Percentiles rank a stretch among this genome's conserved stretches.
Evolutionary conservation across 2,329 filamentous ascomycete genomes (phyloP).

Genomic region (Aspergillus udagawae): DNA sequence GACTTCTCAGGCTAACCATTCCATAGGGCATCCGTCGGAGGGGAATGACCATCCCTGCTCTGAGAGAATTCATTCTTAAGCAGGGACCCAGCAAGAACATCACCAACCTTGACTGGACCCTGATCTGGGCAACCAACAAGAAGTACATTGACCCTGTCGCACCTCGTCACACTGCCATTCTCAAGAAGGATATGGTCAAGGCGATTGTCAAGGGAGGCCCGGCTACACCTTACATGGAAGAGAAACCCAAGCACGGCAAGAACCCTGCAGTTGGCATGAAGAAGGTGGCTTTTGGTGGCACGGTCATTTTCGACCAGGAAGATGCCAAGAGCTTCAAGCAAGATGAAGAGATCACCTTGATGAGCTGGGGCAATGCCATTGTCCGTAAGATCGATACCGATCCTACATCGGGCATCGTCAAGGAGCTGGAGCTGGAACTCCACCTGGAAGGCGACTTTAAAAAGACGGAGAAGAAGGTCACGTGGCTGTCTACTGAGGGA

Average conservation of each 20-base stretch:
- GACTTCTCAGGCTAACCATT: neutral
- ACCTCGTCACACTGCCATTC: conserved; percentile 69
- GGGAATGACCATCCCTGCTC: conserved; percentile 47
- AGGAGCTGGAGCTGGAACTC: conserved; percentile 73
- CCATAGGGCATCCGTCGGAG: conserved; percentile 42
- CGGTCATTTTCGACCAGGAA: conserved; percentile 78
- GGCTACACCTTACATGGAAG: conserved; percentile 59
- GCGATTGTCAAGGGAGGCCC: conserved; percentile 65
- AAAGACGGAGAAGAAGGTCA: conserved; percentile 93
- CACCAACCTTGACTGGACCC: conserved; percentile 48
- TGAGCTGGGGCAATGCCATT: conserved; percentile 78
- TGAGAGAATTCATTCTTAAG: conserved; percentile 49
- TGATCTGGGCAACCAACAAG: conserved; percentile 62
- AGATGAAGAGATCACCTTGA: conserved; percentile 89
- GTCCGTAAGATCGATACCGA: conserved; percentile 49
- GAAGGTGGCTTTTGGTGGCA: conserved; percentile 73
- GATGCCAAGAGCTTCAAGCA: conserved; percentile 78
- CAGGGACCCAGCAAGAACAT: conserved; percentile 49
- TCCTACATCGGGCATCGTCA: conserved; percentile 54
- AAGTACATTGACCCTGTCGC: conserved; percentile 76
- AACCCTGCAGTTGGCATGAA: conserved; percentile 81
- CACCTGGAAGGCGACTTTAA: conserved; percentile 91
- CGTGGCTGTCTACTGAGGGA: conserved; percentile 75
- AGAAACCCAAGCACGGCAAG: conserved; percentile 86
- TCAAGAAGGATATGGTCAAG: conserved; percentile 66